Conservation (phyloP, 1,139 yeast species). For the Hyphopichia wangnamkhiaoensis region DNA sequence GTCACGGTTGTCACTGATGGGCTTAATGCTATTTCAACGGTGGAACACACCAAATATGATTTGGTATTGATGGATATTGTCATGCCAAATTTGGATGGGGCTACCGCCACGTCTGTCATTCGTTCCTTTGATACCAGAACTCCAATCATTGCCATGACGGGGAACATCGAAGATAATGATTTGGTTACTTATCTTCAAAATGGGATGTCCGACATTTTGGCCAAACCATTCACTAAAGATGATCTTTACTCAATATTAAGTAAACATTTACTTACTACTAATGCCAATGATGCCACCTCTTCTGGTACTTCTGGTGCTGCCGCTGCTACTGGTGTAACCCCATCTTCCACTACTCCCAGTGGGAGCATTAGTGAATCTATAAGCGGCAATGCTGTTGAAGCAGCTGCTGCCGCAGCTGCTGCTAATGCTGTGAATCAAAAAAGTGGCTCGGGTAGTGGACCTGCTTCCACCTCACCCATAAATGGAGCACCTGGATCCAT, state of each 20-base stretch:
- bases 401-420: slow-evolving; percentile 7
- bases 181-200: slow-evolving; percentile 78
- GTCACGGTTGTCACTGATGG: slow-evolving; percentile 95
- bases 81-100: slow-evolving; percentile 94
- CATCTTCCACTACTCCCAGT: slow-evolving; percentile 1
- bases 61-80: slow-evolving; percentile 90
- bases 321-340: background rate
- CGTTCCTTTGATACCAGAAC: slow-evolving; percentile 80
- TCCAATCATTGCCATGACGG: slow-evolving; percentile 94
- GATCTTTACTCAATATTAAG: slow-evolving; percentile 75
- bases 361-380: background rate
- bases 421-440: slow-evolving; percentile 6
- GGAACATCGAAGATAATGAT: slow-evolving; percentile 80
- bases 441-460: slow-evolving; percentile 4
- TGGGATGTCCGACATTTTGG: slow-evolving; percentile 90
- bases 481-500: slow-evolving; percentile 1
- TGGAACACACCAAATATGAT: slow-evolving; percentile 76
- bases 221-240: slow-evolving; percentile 88
- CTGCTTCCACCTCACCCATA: no score
- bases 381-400: slow-evolving; percentile 7
- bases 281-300: slow-evolving; percentile 2
- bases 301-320: slow-evolving; percentile 3
- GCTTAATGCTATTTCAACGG: slow-evolving; percentile 77
- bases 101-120: slow-evolving; percentile 85
- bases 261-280: slow-evolving; percentile 53